Evolutionary conservation across 345 rosid genomes (phyloP).

Genomic region (Zanthoxylum bungeanum): DNA sequence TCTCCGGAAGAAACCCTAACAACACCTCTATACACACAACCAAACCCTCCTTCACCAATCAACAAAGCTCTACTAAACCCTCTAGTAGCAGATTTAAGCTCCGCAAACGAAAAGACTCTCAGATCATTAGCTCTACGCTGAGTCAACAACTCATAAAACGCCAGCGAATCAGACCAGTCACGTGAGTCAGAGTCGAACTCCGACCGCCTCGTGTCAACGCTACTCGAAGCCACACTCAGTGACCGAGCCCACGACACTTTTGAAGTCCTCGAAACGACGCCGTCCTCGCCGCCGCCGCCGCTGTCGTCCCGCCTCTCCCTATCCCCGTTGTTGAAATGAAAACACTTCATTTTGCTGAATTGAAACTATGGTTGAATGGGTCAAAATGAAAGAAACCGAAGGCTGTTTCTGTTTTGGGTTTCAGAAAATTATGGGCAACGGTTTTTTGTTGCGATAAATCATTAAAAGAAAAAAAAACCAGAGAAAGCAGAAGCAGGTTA

Average conservation of each 20-base stretch:
- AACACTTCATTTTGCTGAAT: slow-evolving; percentile 69
- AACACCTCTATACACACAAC: slow-evolving; percentile 80
- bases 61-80: slow-evolving; percentile 71
- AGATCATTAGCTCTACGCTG: slow-evolving; percentile 81
- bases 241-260: slow-evolving; percentile 89
- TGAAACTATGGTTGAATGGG: not conserved
- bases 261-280: slow-evolving; percentile 48
- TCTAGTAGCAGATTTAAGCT: slow-evolving; percentile 78
- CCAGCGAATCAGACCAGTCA: slow-evolving; percentile 54
- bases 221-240: slow-evolving; percentile 81
- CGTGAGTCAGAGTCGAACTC: slow-evolving; percentile 84
- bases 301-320: slow-evolving; percentile 44
- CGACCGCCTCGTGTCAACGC: slow-evolving; percentile 69
- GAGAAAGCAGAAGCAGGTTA: not conserved
- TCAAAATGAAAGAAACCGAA: not conserved
- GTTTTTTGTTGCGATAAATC: not conserved
- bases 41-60: slow-evolving; percentile 97
- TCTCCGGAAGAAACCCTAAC: slow-evolving; percentile 43
- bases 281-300: slow-evolving; percentile 24
- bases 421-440: not conserved
- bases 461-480: not conserved
- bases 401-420: not conserved
- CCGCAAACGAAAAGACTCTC: slow-evolving; percentile 61
- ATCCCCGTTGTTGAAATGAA: slow-evolving; percentile 84
- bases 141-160: slow-evolving; percentile 46